Conservation (phyloP, 495 filamentous ascomycete species). For the Hamigera avellanea region DNA sequence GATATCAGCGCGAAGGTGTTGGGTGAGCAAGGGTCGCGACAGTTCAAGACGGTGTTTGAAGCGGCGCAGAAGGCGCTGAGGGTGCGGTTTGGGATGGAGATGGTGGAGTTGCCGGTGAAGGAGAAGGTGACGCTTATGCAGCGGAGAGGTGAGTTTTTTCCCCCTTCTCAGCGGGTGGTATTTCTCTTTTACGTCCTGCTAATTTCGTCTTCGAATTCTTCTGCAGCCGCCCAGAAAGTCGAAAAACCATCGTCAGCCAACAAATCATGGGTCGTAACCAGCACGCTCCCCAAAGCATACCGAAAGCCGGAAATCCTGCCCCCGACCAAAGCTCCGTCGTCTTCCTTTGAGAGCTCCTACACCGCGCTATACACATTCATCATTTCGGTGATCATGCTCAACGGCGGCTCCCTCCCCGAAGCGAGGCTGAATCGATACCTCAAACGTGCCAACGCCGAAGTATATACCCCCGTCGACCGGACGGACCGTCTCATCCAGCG, state of each 20-base stretch:
- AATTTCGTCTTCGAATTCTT: constrained; percentile 1
- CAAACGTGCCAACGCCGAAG: constrained; percentile 59
- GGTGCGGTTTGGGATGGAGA: constrained; percentile 70
- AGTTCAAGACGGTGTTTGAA: constrained; percentile 61
- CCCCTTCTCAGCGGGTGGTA: background rate
- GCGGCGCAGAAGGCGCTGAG: constrained; percentile 53
- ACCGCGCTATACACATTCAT: constrained; percentile 69
- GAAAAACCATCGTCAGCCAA: constrained; percentile 39
- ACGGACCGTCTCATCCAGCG: constrained; percentile 65
- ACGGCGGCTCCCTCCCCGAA: constrained; percentile 61
- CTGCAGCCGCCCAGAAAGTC: constrained; percentile 46
- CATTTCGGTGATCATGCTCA: constrained; percentile 60
- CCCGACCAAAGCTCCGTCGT: constrained; percentile 54
- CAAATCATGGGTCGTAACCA: constrained; percentile 66
- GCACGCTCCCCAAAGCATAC: constrained; percentile 52
- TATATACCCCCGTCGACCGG: constrained; percentile 62
- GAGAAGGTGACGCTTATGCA: constrained; percentile 72
- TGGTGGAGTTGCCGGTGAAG: constrained; percentile 64
- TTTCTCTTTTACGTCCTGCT: too few species aligned
- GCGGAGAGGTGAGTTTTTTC: constrained; percentile 50
- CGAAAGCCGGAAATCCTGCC: constrained; percentile 52
- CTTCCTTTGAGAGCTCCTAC: constrained; percentile 61
- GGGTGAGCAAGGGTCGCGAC: constrained; percentile 28
- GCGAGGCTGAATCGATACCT: constrained; percentile 64
- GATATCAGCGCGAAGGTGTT: constrained; percentile 65